phyloP scores from a whole-genome alignment of 352 stramenopile species.

The Phytopythium mirpurense region DNA sequence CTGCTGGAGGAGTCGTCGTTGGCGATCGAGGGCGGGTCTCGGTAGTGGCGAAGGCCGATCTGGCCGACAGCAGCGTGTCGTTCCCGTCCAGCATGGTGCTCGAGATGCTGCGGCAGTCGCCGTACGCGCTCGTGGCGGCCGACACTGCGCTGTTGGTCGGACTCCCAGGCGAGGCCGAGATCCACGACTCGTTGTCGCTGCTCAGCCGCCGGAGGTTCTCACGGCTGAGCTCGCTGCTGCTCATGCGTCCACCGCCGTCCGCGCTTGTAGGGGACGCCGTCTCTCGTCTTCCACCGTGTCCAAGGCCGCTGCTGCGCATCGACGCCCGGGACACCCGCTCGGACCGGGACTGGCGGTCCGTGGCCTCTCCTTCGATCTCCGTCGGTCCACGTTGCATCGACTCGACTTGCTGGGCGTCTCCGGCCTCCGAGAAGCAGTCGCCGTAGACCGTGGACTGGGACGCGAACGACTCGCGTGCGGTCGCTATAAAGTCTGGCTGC shows the following conservation, averaged over 20 bases:
- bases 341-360: neutral
- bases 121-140: neutral
- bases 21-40: constrained; percentile 1
- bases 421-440: constrained; percentile 1
- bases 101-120: constrained; percentile 12
- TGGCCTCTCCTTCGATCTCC: too few species aligned
- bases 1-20: too few species aligned
- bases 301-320: neutral
- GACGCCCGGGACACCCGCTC: neutral
- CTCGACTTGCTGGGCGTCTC: neutral
- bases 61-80: constrained; percentile 23
- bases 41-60: constrained; percentile 13
- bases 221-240: neutral
- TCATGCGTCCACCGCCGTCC: neutral
- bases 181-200: neutral
- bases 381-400: neutral
- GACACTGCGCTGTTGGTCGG: constrained; percentile 5
- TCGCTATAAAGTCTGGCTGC: neutral
- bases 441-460: constrained; percentile 6
- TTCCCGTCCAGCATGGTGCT: constrained; percentile 17
- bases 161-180: neutral
- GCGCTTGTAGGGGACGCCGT: neutral
- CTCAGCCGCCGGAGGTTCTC: constrained; percentile 2
- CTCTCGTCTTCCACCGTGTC: neutral
- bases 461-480: neutral